Evolutionary conservation across 176 grass and related monocot genomes (phyloP), one percentile per base, ranked within the genome.

Genomic region (Pontederia paniculata): DNA sequence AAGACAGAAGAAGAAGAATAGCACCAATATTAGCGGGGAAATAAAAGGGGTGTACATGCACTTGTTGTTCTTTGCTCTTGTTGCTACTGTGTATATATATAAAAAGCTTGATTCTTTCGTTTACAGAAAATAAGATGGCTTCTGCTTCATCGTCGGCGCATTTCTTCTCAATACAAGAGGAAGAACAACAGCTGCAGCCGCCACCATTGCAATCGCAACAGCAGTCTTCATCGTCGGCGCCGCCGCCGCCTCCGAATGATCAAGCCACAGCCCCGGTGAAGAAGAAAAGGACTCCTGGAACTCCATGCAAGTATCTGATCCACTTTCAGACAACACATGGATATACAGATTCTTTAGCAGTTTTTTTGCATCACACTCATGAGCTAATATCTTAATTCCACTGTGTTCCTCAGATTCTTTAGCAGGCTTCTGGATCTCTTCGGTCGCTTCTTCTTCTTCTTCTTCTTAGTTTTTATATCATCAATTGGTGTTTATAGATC

Each of bases 181-280:
- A 56, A 8, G 54, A 56, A 12, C 21, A 56, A 0, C 21, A 14
- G 28, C 28, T 37, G 28, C 19, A 23, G 54, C 54, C 11, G 21
- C 20, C 6, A 22, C 8, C 28, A 3, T 73, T 83, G 66, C 64
- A 78, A 22, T 77, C 74, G 65, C 51, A 28, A 23, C 20, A 56
- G 12, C 54, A 56, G 42, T 25, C 54, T 56, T 62, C 58, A 45
- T 62, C 58, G 28, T 37, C 28, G 58, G 11, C 42, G 4, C 41
- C 42, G 17, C 10, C 58, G 5, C 58, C 41, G 4, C 28, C 28
- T 37, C 42, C 10, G 41, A 62, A 37, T n/a, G n/a, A n/a, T 37
- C 28, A 37, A 6, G 28, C 28, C 28, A 37, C 58, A 10, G 2
- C 58, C 10, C 58, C 58, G 17, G 54, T 13, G 21, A 56, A 56